Percentiles rank a stretch among this genome's conserved stretches.
Evolutionary conservation across 495 filamentous ascomycete genomes (phyloP).

Genomic region (Cercophora newfieldiana): DNA sequence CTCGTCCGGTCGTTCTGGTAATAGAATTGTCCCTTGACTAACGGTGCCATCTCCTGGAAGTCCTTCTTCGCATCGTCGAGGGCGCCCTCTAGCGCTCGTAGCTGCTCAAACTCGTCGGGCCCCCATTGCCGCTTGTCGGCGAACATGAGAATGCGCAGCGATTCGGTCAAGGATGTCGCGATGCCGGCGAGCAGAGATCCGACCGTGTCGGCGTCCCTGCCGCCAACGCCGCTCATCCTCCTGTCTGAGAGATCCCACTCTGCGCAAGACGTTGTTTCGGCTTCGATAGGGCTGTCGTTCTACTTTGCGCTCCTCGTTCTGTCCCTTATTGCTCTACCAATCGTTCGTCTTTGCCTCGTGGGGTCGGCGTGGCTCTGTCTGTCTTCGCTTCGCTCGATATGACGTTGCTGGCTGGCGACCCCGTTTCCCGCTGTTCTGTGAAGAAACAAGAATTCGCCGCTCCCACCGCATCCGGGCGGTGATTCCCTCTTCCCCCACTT

Average conservation of each 20-base stretch:
- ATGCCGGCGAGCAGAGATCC: conserved; percentile 50
- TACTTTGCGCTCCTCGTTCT: neutral
- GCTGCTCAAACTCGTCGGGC: conserved; percentile 51
- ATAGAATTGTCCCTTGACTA: conserved; percentile 49
- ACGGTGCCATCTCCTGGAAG: conserved; percentile 48
- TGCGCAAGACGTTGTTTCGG: neutral
- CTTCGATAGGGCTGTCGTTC: neutral
- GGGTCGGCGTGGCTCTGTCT: neutral
- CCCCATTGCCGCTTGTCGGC: conserved; percentile 54
- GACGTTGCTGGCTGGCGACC: neutral
- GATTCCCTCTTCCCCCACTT: neutral
- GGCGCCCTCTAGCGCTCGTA: conserved; percentile 45
- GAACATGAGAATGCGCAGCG: conserved; percentile 48
- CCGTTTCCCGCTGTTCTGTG: neutral
- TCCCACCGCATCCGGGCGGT: neutral
- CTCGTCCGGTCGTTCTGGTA: conserved; percentile 50
- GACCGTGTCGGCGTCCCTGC: conserved; percentile 41
- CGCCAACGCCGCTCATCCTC: conserved; percentile 23
- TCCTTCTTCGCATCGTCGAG: conserved; percentile 54
- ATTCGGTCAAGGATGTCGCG: conserved; percentile 45
- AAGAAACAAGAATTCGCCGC: neutral
- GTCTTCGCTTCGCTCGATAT: neutral
- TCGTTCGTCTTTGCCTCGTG: neutral
- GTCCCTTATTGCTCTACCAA: too few species aligned
- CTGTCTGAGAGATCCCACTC: neutral